Evolutionary conservation across 2,329 filamentous ascomycete genomes (phyloP).

Genomic region (Thielaviopsis musarum): DNA sequence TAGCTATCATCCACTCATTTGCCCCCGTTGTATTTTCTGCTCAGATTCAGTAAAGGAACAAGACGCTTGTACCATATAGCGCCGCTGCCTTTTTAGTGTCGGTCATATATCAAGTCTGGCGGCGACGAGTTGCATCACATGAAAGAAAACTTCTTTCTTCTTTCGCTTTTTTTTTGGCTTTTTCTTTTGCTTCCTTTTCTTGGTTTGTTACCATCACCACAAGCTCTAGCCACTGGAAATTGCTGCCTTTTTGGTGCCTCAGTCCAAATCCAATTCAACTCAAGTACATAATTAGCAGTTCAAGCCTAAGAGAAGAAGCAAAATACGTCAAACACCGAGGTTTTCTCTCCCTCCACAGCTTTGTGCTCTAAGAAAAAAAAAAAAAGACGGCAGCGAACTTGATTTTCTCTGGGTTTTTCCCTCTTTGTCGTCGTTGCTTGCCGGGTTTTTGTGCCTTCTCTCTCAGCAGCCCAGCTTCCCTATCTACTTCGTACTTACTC

Average conservation of each 20-base stretch:
- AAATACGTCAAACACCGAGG: no score
- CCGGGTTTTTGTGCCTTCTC: neutral
- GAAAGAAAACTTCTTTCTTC: neutral
- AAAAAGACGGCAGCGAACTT: no score
- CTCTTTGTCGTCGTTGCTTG: neutral
- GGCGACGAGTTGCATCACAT: neutral
- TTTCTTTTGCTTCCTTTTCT: no score
- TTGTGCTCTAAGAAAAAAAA: no score
- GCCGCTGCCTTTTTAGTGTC: neutral
- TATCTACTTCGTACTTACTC: neutral
- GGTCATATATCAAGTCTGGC: neutral
- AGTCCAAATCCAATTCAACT: no score
- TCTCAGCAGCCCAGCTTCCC: neutral
- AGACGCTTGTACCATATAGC: neutral
- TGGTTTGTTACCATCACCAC: neutral
- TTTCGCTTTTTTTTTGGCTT: neutral
- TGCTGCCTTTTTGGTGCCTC: no score
- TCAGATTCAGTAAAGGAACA: neutral
- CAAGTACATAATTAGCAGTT: no score
- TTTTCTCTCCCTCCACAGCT: no score
- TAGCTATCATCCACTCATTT: neutral
- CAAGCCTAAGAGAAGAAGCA: no score
- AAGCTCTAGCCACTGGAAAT: neutral
- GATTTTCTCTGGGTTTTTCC: no score
- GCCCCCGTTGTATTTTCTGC: neutral